Evolutionary conservation across 495 filamentous ascomycete genomes (phyloP), one percentile per base, ranked within the genome.

Genomic region (Elaphomyces granulatus): DNA sequence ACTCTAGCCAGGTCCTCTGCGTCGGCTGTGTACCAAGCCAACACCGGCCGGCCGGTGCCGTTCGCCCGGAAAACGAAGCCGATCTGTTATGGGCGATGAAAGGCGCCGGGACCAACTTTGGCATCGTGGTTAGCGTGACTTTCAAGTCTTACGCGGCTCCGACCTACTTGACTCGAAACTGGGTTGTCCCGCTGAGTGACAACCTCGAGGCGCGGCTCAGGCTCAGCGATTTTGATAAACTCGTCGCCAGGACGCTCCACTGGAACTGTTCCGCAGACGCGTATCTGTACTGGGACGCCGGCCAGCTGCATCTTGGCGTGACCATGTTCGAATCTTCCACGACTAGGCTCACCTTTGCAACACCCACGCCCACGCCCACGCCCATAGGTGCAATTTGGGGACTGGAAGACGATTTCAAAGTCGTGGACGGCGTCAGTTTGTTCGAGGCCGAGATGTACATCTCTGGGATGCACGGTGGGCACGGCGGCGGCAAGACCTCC

Each of bases 371-470:
- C 17, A 47, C 21, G 19, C 32, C 48, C 40, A 47, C 43, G 36
- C 7, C 46, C 15, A 19, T 54, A 38, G 33, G 41, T 43, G 36
- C 38, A 44, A 40, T 64, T 38, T 54, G 61, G 32, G 70, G 67
- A 4, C 53, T 42, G n/a, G 56, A 58, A 46, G 39, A 52, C 10
- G 52, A 45, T 49, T 50, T 36, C 16, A 53, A 62, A 49, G 35
- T 28, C 10, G 61, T 75, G 35, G 60, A 80, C 42, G 41, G 56
- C 35, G 47, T 75, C 32, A 65, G 54, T 43, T 45, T 78, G 46
- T 78, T 78, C 44, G 67, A 77, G 8, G 53, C 61, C 4, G 73
- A 78, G 28, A 75, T 77, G 69, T 76, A 78, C 54, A 63, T 79
- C 52, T 74, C 69, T 10, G 48, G 38, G 32, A 71, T 78, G 70